Percentiles rank a stretch among this genome's conserved stretches.
phyloP scores from a whole-genome alignment of 2,329 filamentous ascomycete genomes.

The Ophiosphaerella korrae region DNA sequence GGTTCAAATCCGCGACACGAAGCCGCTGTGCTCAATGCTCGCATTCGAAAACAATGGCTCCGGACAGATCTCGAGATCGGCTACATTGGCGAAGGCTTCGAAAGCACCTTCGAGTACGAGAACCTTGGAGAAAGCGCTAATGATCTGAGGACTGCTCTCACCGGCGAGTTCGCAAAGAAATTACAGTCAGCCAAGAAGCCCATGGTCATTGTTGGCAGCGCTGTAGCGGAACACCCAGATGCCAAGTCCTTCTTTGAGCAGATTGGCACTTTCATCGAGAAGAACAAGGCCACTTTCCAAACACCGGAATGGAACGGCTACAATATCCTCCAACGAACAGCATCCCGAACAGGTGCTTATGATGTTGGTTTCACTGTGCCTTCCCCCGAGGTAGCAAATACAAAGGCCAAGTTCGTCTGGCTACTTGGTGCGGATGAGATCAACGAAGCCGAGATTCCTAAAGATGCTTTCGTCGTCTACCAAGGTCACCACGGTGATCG shows the following conservation, averaged over 20 bases:
- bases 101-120: slow-evolving; percentile 94
- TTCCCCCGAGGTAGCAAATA: slow-evolving; percentile 78
- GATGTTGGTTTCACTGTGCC: slow-evolving; percentile 94
- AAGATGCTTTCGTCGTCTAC: slow-evolving; percentile 95
- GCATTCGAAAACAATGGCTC: slow-evolving; percentile 97
- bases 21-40: slow-evolving; percentile 91
- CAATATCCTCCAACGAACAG: slow-evolving; percentile 92
- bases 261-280: slow-evolving; percentile 88
- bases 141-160: slow-evolving; percentile 81
- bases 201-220: slow-evolving; percentile 96
- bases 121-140: slow-evolving; percentile 81
- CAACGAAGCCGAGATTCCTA: slow-evolving; percentile 81
- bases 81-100: slow-evolving; percentile 86
- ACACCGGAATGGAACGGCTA: slow-evolving; percentile 96
- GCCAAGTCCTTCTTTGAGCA: slow-evolving; percentile 93
- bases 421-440: slow-evolving; percentile 95
- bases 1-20: slow-evolving; percentile 96
- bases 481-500: slow-evolving; percentile 97
- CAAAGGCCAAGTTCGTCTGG: slow-evolving; percentile 94
- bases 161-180: slow-evolving; percentile 91
- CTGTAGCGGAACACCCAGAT: slow-evolving; percentile 86
- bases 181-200: slow-evolving; percentile 84
- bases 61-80: slow-evolving; percentile 92
- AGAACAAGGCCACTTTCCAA: slow-evolving; percentile 85
- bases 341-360: slow-evolving; percentile 89